These are phyloP conservation scores for Xerocomus spinulosus DNA, from an alignment of 768 basidiomycete genomes.

Conservation along the genomic window DNA sequence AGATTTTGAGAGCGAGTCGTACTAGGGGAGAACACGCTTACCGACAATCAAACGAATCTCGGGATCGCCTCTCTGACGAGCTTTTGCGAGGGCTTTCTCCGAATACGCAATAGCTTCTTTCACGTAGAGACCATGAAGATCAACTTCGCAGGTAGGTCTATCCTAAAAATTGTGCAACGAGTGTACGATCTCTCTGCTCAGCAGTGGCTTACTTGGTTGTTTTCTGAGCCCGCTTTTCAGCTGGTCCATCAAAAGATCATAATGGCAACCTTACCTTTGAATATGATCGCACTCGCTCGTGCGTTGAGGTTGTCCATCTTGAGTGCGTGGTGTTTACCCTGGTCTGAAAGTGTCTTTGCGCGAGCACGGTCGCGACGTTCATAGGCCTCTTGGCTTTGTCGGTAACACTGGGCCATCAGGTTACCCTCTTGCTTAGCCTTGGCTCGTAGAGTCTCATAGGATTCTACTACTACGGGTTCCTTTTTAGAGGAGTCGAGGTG, in stretches of 20 bases:
- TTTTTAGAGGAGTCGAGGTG: neutral
- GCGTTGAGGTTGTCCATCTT: slow-evolving; percentile 75
- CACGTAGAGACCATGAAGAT: slow-evolving; percentile 89
- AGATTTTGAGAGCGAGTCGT: neutral
- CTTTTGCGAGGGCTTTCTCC: slow-evolving; percentile 63
- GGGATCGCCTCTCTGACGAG: slow-evolving; percentile 53
- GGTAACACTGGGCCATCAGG: slow-evolving; percentile 60
- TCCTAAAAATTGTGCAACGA: slow-evolving; percentile 36
- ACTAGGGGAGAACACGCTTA: slow-evolving; percentile 32
- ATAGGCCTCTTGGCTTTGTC: slow-evolving; percentile 72
- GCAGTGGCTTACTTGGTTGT: slow-evolving; percentile 53
- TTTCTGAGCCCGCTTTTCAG: slow-evolving; percentile 42
- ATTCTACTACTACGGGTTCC: neutral
- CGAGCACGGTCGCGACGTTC: slow-evolving; percentile 60
- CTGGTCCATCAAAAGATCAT: neutral
- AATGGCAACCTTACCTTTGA: slow-evolving; percentile 39
- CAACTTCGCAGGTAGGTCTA: slow-evolving; percentile 66
- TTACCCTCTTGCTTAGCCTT: slow-evolving; percentile 77
- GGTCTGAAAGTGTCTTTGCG: slow-evolving; percentile 75
- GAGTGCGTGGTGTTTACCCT: slow-evolving; percentile 72
- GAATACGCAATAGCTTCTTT: slow-evolving; percentile 81
- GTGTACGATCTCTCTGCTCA: neutral
- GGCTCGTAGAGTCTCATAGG: slow-evolving; percentile 63
- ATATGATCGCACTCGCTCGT: slow-evolving; percentile 84
- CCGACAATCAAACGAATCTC: slow-evolving; percentile 83